Evolutionary conservation across 202 grass and related monocot genomes (phyloP).

Genomic region (Cymbopogon flexuosus): DNA sequence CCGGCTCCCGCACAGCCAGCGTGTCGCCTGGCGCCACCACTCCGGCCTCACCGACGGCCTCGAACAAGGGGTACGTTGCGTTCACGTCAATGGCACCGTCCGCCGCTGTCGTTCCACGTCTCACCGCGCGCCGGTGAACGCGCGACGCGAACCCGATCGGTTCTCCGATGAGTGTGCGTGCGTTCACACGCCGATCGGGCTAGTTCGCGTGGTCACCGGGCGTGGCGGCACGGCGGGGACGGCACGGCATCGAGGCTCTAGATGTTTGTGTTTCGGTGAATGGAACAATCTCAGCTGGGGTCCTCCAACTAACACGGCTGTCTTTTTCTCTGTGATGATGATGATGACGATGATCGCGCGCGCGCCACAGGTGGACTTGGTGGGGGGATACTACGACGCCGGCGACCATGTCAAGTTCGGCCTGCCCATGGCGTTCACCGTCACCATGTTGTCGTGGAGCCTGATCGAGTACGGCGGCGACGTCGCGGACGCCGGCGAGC

Average conservation of each 20-base stretch:
- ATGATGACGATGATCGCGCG: neutral
- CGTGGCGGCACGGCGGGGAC: neutral
- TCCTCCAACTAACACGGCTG: neutral
- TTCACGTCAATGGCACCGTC: neutral
- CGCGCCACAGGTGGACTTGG: slow-evolving; percentile 63
- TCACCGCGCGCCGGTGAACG: neutral
- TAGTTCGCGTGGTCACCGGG: neutral
- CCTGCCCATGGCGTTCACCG: slow-evolving; percentile 89
- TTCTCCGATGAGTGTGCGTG: no score
- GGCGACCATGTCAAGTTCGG: slow-evolving; percentile 98
- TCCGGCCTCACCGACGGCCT: slow-evolving; percentile 97
- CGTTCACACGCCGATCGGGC: no score
- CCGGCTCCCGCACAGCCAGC: slow-evolving; percentile 76
- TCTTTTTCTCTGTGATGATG: neutral
- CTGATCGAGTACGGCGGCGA: slow-evolving; percentile 66
- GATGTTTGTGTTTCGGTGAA: neutral
- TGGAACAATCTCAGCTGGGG: no score
- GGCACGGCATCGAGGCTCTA: neutral
- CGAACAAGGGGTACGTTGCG: slow-evolving; percentile 54
- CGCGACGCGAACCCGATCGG: neutral
- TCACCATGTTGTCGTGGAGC: slow-evolving; percentile 96
- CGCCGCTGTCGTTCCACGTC: neutral
- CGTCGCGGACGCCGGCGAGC: slow-evolving; percentile 62
- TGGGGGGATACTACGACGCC: slow-evolving; percentile 88
- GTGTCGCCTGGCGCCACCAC: slow-evolving; percentile 75